These are phyloP conservation scores for Tephrocybe rancida DNA, from an alignment of 768 basidiomycete genomes.

Conservation along the genomic window DNA sequence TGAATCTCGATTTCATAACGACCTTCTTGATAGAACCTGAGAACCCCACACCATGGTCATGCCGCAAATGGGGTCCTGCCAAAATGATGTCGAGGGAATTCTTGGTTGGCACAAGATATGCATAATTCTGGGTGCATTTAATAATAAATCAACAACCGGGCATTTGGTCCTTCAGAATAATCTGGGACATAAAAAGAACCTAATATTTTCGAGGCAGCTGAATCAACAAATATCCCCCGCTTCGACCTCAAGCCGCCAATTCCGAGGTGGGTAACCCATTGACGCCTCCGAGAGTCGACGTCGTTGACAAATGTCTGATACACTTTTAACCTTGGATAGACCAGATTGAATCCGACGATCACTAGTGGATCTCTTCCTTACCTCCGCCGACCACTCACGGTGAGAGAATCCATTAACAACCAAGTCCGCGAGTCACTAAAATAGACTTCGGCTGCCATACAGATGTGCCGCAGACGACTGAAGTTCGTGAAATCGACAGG, in stretches of 20 bases:
- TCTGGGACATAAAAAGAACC: constrained; percentile 26
- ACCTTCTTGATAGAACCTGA: constrained; percentile 5
- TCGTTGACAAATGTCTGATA: constrained; percentile 26
- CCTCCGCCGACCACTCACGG: constrained; percentile 54
- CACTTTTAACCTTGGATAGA: constrained; percentile 23
- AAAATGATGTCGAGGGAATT: background rate
- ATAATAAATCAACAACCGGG: constrained; percentile 16
- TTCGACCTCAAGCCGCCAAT: too few relatives aligned
- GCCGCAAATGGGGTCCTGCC: constrained; percentile 1
- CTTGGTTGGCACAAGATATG: constrained; percentile 6
- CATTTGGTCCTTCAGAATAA: constrained; percentile 17
- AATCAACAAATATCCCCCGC: constrained; percentile 4
- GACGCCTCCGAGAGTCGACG: background rate
- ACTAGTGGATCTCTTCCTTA: constrained; percentile 38
- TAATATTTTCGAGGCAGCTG: constrained; percentile 1
- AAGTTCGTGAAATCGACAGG: constrained; percentile 46
- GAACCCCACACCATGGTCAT: background rate
- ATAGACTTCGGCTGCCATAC: constrained; percentile 17
- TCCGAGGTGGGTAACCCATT: too few relatives aligned
- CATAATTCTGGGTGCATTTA: constrained; percentile 3
- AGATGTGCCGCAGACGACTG: constrained; percentile 71
- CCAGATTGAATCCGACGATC: constrained; percentile 37
- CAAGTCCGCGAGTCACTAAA: constrained; percentile 27
- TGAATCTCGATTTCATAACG: too few relatives aligned
- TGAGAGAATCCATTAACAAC: constrained; percentile 20